Percentiles rank a stretch among this genome's conserved stretches.
Conservation (phyloP, 345 rosid genomes). For the Salix viminalis region DNA sequence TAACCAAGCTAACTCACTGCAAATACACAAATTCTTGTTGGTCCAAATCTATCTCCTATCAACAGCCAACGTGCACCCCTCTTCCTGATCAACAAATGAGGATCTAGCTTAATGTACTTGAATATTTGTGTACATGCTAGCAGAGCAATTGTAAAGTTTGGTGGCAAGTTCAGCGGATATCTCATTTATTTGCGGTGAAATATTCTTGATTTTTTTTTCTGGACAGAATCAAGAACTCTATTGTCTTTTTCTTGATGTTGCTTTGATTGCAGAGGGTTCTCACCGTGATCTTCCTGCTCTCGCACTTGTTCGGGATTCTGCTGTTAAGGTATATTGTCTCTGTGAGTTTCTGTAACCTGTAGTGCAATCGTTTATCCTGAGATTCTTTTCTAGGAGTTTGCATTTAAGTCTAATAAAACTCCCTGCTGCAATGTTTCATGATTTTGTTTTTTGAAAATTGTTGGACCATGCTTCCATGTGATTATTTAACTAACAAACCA, state of each 20-base stretch:
- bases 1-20: background rate
- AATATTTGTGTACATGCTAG: background rate
- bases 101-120: background rate
- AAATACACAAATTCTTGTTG: background rate
- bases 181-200: background rate
- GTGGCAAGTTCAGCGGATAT: background rate
- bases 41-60: background rate
- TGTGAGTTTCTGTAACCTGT: background rate
- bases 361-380: background rate
- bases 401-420: background rate
- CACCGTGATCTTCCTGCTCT: constrained; percentile 87
- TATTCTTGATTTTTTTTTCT: background rate
- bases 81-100: background rate
- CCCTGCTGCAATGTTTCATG: background rate
- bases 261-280: constrained; percentile 63
- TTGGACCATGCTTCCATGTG: background rate
- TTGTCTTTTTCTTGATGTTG: constrained; percentile 1
- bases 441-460: background rate
- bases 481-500: background rate
- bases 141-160: background rate
- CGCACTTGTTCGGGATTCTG: constrained; percentile 62
- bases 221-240: background rate
- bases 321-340: constrained; percentile 48
- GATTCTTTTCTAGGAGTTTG: background rate
- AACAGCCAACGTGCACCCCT: background rate